Percentiles rank a stretch among this genome's conserved stretches.
phyloP scores from a whole-genome alignment of 257 asterid genomes.

The Coffea canephora region DNA sequence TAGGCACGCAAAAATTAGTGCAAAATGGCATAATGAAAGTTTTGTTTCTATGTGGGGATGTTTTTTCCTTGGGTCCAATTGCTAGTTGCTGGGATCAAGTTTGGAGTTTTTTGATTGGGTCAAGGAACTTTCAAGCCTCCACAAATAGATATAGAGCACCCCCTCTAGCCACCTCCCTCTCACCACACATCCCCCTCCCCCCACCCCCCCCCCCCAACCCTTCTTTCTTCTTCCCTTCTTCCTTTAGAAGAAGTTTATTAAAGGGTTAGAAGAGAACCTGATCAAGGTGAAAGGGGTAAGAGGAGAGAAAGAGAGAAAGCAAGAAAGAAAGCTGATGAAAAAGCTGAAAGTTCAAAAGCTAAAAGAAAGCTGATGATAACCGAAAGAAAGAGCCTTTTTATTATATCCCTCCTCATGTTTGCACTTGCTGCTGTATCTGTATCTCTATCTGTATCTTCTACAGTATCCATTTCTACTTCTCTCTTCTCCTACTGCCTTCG shows the following conservation, averaged over 20 bases:
- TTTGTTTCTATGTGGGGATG: constrained; percentile 47
- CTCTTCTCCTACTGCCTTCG: not conserved
- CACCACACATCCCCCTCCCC: not conserved
- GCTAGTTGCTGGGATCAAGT: constrained; percentile 29
- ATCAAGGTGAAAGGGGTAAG: constrained; percentile 15
- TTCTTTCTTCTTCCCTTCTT: constrained; percentile 1
- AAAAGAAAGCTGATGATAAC: constrained; percentile 56
- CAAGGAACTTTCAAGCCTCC: constrained; percentile 29
- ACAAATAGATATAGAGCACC: constrained; percentile 2
- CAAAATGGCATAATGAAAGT: constrained; percentile 26
- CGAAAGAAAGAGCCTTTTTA: constrained; percentile 47
- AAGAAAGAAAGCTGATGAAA: constrained; percentile 20
- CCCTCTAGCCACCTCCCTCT: not conserved
- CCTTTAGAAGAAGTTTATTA: constrained; percentile 24
- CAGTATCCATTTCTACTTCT: constrained; percentile 8
- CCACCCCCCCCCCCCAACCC: not conserved
- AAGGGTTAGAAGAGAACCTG: constrained; percentile 28
- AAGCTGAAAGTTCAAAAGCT: constrained; percentile 47
- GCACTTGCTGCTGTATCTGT: constrained; percentile 30
- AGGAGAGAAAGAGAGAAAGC: constrained; percentile 5
- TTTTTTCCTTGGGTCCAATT: constrained; percentile 28
- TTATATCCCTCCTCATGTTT: constrained; percentile 25
- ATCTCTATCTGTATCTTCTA: not conserved
- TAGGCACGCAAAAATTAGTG: constrained; percentile 54
- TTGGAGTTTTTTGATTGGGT: constrained; percentile 32